Percentiles rank a stretch among this genome's conserved stretches.
Evolutionary conservation across 768 basidiomycete species (phyloP).

Genomic region (Jaapia argillacea): DNA sequence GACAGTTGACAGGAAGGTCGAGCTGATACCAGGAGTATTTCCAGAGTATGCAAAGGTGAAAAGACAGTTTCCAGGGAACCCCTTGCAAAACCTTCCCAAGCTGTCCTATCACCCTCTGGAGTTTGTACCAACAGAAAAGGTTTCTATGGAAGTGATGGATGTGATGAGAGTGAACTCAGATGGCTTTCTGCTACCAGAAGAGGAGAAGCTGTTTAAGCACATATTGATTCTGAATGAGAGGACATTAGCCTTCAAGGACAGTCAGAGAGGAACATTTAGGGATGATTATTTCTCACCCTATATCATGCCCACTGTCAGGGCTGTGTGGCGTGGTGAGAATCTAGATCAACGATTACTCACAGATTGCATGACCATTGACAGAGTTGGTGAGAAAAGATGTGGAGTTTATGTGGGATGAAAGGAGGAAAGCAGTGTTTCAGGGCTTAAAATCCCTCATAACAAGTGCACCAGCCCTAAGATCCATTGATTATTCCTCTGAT

Average conservation of each 20-base stretch:
- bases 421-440: slow-evolving; percentile 17
- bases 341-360: slow-evolving; percentile 10
- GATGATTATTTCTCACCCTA: slow-evolving; percentile 17
- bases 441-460: slow-evolving; percentile 18
- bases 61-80: slow-evolving; percentile 23
- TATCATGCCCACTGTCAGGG: slow-evolving; percentile 20
- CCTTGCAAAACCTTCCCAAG: slow-evolving; percentile 16
- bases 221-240: slow-evolving; percentile 21
- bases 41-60: slow-evolving; percentile 23
- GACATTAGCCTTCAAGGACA: slow-evolving; percentile 13
- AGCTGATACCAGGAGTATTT: slow-evolving; percentile 18
- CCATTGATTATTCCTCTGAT: slow-evolving; percentile 21
- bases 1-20: too few relatives aligned
- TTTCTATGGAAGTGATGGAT: slow-evolving; percentile 15
- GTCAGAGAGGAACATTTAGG: slow-evolving; percentile 12
- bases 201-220: too few relatives aligned
- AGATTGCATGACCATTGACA: slow-evolving; percentile 4
- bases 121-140: slow-evolving; percentile 14
- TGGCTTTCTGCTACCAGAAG: slow-evolving; percentile 18
- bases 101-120: slow-evolving; percentile 21
- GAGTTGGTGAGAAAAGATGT: slow-evolving; percentile 11
- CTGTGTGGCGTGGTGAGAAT: slow-evolving; percentile 9
- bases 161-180: slow-evolving; percentile 16
- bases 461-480: slow-evolving; percentile 16
- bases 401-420: slow-evolving; percentile 20